These are phyloP conservation scores for Heterococcus sp. DNA, from an alignment of 108 stramenopile species.

Conservation along the genomic window DNA sequence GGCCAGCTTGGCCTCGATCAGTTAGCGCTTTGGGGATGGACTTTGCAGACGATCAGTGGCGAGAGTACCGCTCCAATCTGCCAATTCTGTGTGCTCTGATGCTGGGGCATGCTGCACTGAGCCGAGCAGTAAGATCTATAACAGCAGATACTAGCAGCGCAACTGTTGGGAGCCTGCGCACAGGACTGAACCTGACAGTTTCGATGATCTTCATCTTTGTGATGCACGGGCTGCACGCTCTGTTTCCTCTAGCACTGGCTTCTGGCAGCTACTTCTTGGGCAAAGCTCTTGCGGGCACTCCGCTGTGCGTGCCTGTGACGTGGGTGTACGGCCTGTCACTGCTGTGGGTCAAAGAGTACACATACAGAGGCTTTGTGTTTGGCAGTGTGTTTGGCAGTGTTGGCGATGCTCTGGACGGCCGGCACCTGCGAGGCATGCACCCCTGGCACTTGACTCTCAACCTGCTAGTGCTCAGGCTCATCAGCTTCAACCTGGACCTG, in stretches of 20 bases:
- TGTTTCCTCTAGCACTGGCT: conserved; percentile 39
- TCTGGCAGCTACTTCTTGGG: conserved; percentile 18
- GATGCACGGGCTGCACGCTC: conserved; percentile 42
- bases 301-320: conserved; percentile 13
- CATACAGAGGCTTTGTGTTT: conserved; percentile 30
- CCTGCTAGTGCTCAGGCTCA: conserved; percentile 46
- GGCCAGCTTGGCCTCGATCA: too few relatives aligned
- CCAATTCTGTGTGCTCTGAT: conserved; percentile 30
- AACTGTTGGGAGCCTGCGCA: background rate
- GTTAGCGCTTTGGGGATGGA: conserved; percentile 11
- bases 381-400: conserved; percentile 15
- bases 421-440: conserved; percentile 32
- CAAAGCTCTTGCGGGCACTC: conserved; percentile 34
- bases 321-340: conserved; percentile 43
- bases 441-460: conserved; percentile 52
- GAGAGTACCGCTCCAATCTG: conserved; percentile 48
- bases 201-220: conserved; percentile 13
- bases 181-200: background rate
- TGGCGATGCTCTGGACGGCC: conserved; percentile 8
- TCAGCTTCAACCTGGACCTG: conserved; percentile 55
- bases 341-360: conserved; percentile 47
- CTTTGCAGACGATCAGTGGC: conserved; percentile 52
- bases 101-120: conserved; percentile 19
- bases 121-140: conserved; percentile 10
- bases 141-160: background rate